Evolutionary conservation across 768 basidiomycete species (phyloP).

Genomic region (Chalciporus chontae): DNA sequence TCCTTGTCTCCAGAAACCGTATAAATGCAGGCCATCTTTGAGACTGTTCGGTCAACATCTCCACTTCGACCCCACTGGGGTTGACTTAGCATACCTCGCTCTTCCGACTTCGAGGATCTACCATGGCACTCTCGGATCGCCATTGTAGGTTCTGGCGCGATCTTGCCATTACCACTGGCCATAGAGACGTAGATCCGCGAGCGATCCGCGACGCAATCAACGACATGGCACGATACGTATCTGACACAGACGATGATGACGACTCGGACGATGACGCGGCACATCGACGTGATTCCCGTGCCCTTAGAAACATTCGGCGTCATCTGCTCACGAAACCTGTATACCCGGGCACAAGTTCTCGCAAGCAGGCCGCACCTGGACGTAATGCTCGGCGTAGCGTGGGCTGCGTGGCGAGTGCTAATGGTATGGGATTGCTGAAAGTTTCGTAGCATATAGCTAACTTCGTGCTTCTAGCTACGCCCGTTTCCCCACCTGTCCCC

Average conservation of each 20-base stretch:
- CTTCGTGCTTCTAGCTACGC: background rate
- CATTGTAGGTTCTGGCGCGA: conserved; percentile 25
- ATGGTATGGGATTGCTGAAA: no score
- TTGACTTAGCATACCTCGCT: conserved; percentile 1
- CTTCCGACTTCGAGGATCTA: background rate
- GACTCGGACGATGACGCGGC: background rate
- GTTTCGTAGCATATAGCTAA: no score
- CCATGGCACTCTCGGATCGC: conserved; percentile 6
- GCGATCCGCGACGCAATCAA: conserved; percentile 18
- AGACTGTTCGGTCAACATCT: background rate
- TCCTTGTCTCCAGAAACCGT: conserved; percentile 6
- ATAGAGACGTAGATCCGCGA: conserved; percentile 7
- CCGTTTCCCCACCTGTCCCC: background rate
- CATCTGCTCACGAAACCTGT: no score
- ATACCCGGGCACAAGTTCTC: no score
- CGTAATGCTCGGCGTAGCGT: no score
- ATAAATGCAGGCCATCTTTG: conserved; percentile 4
- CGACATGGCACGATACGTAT: conserved; percentile 21
- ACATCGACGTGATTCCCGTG: background rate
- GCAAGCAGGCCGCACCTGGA: no score
- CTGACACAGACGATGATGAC: background rate
- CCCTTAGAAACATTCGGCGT: no score
- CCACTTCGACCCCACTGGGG: background rate
- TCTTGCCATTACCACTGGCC: conserved; percentile 11
- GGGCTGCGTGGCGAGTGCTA: no score